A percentile compares a stretch with the other conserved stretches of the same genome.
Evolutionary conservation across 2,329 filamentous ascomycete species (phyloP).

Genomic region (Aspergillus sp.): DNA sequence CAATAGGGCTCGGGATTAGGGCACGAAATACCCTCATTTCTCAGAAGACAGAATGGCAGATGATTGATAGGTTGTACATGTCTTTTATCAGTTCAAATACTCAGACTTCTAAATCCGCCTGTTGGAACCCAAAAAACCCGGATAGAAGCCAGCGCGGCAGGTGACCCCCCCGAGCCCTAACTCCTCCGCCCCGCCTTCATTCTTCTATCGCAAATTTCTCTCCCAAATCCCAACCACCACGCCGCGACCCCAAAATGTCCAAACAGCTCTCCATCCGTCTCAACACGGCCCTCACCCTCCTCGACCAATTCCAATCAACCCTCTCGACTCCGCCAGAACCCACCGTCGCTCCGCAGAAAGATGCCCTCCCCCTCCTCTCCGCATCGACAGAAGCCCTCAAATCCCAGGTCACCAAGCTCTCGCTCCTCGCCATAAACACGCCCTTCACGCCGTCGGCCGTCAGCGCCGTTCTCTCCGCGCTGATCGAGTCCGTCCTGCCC

Average conservation of each 20-base stretch:
- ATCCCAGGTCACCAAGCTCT: slow-evolving; percentile 79
- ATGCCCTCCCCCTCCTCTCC: slow-evolving; percentile 56
- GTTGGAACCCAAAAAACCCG: no score
- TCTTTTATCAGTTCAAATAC: no score
- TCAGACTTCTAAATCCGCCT: no score
- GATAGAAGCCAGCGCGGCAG: slow-evolving; percentile 6
- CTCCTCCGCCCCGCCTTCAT: slow-evolving; percentile 16
- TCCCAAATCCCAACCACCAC: slow-evolving; percentile 5
- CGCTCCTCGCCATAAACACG: slow-evolving; percentile 73
- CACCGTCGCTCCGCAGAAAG: slow-evolving; percentile 14
- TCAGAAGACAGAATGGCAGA: neutral
- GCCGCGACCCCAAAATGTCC: slow-evolving; percentile 16
- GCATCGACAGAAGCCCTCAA: slow-evolving; percentile 65
- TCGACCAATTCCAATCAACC: slow-evolving; percentile 31
- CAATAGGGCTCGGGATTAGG: slow-evolving; percentile 17
- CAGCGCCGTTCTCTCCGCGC: slow-evolving; percentile 57
- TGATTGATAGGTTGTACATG: no score
- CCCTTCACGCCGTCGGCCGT: slow-evolving; percentile 78
- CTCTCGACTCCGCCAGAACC: slow-evolving; percentile 18
- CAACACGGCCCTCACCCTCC: slow-evolving; percentile 26
- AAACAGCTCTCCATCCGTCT: slow-evolving; percentile 23
- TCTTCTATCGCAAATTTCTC: slow-evolving; percentile 17
- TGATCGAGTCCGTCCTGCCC: slow-evolving; percentile 64
- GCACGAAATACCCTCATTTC: slow-evolving; percentile 5
- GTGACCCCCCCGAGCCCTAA: slow-evolving; percentile 25